phyloP scores from a whole-genome alignment of 306 rosid genomes.

The Castanea crenata region DNA sequence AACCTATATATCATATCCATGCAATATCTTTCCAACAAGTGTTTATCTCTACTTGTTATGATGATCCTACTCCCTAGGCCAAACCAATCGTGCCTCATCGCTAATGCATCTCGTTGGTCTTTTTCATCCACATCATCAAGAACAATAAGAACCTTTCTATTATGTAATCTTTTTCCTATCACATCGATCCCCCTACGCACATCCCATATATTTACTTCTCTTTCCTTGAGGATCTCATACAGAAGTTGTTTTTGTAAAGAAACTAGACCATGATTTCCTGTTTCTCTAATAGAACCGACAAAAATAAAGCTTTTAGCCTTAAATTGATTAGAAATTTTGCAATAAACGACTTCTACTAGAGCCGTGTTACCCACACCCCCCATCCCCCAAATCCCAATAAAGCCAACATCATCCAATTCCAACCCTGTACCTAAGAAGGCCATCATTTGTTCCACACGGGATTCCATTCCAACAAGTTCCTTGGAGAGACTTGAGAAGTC shows the following conservation, averaged over 20 bases:
- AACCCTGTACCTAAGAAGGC: neutral
- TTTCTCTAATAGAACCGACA: neutral
- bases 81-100: neutral
- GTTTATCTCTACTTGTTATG: neutral
- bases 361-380: slow-evolving; percentile 4
- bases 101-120: neutral
- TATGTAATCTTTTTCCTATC: neutral
- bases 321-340: neutral
- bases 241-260: neutral
- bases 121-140: neutral
- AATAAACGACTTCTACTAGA: neutral
- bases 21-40: neutral
- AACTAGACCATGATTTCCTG: neutral
- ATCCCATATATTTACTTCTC: too few relatives aligned
- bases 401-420: neutral
- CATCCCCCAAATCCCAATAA: slow-evolving; percentile 31
- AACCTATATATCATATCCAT: neutral
- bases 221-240: too few relatives aligned
- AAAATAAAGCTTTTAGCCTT: neutral
- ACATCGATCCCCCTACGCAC: neutral
- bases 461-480: slow-evolving; percentile 3
- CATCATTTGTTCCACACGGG: neutral
- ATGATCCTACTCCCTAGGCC: neutral
- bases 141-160: neutral
- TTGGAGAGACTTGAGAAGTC: too few relatives aligned